A percentile compares a stretch with the other conserved stretches of the same genome.
Evolutionary conservation across 192 early-diverging fungal genomes (phyloP).

Genomic region (Backusella circina): DNA sequence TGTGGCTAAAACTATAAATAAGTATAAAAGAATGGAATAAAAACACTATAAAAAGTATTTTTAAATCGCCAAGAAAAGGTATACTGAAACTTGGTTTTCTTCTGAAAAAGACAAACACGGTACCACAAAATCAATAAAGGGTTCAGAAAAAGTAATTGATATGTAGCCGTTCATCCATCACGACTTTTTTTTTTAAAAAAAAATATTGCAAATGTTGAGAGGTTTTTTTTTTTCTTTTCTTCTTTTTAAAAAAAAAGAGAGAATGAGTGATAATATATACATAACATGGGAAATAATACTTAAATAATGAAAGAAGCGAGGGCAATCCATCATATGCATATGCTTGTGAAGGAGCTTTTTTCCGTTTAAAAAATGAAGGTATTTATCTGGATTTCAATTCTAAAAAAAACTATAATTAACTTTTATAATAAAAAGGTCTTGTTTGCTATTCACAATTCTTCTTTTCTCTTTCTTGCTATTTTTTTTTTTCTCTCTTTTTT

Average conservation of each 20-base stretch:
- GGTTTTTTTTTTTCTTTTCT: not conserved
- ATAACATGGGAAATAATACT: not conserved
- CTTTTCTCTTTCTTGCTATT: not conserved
- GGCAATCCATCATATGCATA: not conserved
- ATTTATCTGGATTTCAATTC: not conserved
- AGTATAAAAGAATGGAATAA: not conserved
- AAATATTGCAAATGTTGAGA: too few species aligned
- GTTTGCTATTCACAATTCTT: not conserved
- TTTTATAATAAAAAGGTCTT: not conserved
- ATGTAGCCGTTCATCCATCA: not conserved
- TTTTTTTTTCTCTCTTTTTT: slow-evolving; percentile 6
- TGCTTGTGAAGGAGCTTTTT: not conserved
- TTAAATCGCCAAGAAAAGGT: not conserved
- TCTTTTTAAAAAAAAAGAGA: not conserved
- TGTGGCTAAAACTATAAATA: not conserved
- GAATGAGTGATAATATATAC: not conserved
- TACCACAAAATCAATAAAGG: not conserved
- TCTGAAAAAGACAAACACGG: not conserved
- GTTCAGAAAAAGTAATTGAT: not conserved
- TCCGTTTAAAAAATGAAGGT: not conserved
- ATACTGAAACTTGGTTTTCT: not conserved
- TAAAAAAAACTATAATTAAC: not conserved
- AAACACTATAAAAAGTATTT: not conserved
- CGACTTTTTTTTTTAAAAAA: too few species aligned
- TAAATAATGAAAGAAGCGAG: not conserved